Percentiles rank a stretch among this genome's conserved stretches.
phyloP scores from a whole-genome alignment of 306 rosid genomes.

The Acacia crassicarpa region DNA sequence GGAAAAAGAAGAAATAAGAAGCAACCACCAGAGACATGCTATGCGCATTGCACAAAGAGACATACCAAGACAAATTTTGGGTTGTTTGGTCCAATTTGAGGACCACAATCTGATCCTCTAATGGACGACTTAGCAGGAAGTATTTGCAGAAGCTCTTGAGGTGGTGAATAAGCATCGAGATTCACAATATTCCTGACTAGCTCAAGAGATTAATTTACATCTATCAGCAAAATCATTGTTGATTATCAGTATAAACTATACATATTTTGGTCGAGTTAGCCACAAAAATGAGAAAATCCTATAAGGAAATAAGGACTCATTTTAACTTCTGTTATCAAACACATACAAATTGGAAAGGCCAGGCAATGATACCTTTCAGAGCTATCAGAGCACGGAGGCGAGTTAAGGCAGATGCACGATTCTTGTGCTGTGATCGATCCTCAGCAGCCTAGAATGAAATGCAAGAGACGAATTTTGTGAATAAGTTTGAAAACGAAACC shows the following conservation, averaged over 20 bases:
- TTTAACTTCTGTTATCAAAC: background rate
- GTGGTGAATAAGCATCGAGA: constrained; percentile 1
- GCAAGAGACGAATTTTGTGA: constrained; percentile 10
- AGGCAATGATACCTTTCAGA: constrained; percentile 51
- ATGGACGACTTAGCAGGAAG: constrained; percentile 68
- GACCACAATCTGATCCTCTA: constrained; percentile 54
- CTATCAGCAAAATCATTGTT: constrained; percentile 30
- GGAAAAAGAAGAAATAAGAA: constrained; percentile 4
- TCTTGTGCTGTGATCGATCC: constrained; percentile 94
- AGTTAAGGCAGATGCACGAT: constrained; percentile 74
- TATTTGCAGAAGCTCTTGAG: constrained; percentile 11
- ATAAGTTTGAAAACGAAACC: background rate
- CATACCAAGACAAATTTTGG: constrained; percentile 63
- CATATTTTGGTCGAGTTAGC: background rate
- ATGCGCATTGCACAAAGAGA: background rate
- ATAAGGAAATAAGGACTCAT: background rate
- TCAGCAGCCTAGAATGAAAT: constrained; percentile 64
- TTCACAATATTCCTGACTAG: background rate
- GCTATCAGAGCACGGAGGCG: constrained; percentile 89
- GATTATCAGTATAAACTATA: background rate
- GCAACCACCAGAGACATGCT: background rate
- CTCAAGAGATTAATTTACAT: constrained; percentile 6
- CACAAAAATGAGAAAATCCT: constrained; percentile 2
- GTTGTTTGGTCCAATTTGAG: constrained; percentile 87
- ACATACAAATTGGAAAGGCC: background rate